phyloP scores from a whole-genome alignment of 257 asterid species.

The Solanum pennellii region DNA sequence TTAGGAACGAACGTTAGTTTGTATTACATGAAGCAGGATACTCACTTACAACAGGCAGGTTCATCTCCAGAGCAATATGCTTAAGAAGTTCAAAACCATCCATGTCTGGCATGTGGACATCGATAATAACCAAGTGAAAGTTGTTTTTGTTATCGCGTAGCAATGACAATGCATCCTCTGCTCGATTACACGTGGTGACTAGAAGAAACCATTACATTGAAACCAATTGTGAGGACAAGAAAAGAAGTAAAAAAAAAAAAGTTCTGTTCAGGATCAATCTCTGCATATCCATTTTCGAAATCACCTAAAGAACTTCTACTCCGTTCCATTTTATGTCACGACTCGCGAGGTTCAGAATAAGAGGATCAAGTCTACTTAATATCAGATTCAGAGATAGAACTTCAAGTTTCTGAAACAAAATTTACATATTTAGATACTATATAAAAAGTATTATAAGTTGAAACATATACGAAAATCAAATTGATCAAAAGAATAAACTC shows the following conservation, averaged over 20 bases:
- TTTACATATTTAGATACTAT: not conserved
- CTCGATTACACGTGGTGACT: slow-evolving; percentile 68
- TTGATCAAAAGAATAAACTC: not conserved
- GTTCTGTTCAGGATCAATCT: not conserved
- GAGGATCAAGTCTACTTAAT: not conserved
- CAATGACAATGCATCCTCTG: slow-evolving; percentile 51
- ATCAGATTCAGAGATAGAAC: not conserved
- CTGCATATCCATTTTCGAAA: not conserved
- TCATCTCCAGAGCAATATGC: slow-evolving; percentile 76
- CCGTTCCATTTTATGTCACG: not conserved
- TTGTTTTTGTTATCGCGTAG: slow-evolving; percentile 59
- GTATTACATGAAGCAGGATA: not conserved
- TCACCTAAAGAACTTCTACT: not conserved
- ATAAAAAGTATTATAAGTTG: not conserved
- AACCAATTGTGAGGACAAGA: not conserved
- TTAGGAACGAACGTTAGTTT: not conserved
- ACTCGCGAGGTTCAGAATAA: not conserved
- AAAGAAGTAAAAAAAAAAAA: not conserved
- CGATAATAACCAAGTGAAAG: slow-evolving; percentile 74
- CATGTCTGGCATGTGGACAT: slow-evolving; percentile 97
- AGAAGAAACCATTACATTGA: slow-evolving; percentile 1
- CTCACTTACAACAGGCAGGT: slow-evolving; percentile 92
- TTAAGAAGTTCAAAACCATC: slow-evolving; percentile 92
- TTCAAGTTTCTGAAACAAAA: not conserved
- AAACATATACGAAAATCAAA: not conserved